Evolutionary conservation across 2,329 filamentous ascomycete genomes (phyloP).

Genomic region (Aspergillus flavus): DNA sequence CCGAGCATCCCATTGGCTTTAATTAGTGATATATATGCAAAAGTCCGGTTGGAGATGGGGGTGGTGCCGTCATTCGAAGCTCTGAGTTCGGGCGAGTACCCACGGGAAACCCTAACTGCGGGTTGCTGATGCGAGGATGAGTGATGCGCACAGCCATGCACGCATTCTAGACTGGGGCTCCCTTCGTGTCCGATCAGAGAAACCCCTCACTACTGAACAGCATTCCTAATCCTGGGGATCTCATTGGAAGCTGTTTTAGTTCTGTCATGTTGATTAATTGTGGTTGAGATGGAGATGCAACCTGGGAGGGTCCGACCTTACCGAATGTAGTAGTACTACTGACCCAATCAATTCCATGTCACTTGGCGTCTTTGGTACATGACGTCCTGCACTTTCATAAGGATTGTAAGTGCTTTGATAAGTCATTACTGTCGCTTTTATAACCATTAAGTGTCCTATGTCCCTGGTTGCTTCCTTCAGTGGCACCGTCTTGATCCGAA

Average conservation of each 20-base stretch:
- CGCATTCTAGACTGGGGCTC: not conserved
- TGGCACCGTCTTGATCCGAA: not conserved
- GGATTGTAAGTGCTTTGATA: not conserved
- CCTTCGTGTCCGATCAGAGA: not conserved
- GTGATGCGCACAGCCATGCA: not conserved
- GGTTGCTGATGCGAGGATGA: not conserved
- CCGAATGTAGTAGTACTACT: not conserved
- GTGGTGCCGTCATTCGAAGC: not conserved
- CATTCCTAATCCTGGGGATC: not conserved
- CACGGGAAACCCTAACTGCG: not conserved
- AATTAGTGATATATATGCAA: too few relatives aligned
- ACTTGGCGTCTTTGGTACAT: not conserved
- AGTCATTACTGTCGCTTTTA: not conserved
- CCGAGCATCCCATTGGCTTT: not conserved
- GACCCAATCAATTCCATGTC: not conserved
- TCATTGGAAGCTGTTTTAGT: not conserved
- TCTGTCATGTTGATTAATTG: not conserved
- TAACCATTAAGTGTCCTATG: not conserved
- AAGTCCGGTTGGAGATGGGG: not conserved
- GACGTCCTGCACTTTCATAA: not conserved
- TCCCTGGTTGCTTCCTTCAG: not conserved
- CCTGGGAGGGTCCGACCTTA: not conserved
- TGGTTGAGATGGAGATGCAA: not conserved
- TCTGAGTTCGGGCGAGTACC: not conserved
- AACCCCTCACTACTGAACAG: not conserved